Conservation (phyloP, 345 rosid species). For the Salix udensis region DNA sequence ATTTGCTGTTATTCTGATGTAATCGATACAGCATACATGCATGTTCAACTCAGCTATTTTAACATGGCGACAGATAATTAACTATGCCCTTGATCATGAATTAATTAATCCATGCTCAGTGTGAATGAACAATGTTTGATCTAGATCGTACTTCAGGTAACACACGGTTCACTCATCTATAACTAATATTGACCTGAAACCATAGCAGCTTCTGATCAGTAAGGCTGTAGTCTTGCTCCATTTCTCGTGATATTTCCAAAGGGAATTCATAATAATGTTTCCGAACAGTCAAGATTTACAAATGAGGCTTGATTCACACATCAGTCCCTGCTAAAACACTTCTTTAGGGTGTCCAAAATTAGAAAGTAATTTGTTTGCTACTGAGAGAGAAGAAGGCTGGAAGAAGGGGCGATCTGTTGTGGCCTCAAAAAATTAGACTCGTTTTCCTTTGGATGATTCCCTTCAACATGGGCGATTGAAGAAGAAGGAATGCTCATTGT, state of each 20-base stretch:
- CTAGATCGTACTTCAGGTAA: neutral
- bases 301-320: neutral
- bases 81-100: neutral
- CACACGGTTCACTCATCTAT: neutral
- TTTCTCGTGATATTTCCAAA: neutral
- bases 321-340: neutral
- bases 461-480: slow-evolving; percentile 4
- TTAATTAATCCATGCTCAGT: neutral
- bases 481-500: slow-evolving; percentile 15
- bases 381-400: slow-evolving; percentile 37
- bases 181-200: neutral
- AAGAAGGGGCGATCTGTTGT: neutral
- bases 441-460: neutral
- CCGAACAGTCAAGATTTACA: slow-evolving; percentile 1
- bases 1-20: neutral
- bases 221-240: neutral
- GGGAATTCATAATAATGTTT: neutral
- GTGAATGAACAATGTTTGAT: neutral
- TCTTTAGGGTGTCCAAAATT: too few species aligned
- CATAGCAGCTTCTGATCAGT: neutral
- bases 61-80: neutral
- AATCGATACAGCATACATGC: neutral
- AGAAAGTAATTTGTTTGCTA: neutral
- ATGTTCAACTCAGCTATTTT: neutral
- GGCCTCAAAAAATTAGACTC: slow-evolving; percentile 1